A percentile compares a stretch with the other conserved stretches of the same genome.
phyloP scores from a whole-genome alignment of 306 rosid species.

The Prunus padus region DNA sequence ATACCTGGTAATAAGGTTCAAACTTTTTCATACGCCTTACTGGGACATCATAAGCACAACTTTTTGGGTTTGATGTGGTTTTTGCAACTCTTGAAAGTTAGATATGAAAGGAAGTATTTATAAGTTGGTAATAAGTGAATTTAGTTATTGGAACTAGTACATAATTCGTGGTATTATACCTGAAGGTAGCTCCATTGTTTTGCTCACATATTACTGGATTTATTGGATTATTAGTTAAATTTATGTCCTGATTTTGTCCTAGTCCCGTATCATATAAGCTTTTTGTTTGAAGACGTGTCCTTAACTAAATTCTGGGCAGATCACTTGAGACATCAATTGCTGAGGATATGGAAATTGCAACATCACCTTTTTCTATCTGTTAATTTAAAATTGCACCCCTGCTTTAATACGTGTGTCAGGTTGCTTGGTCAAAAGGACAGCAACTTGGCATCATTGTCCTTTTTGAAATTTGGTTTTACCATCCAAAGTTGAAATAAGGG shows the following conservation, averaged over 20 bases:
- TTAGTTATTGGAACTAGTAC: not conserved
- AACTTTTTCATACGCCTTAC: not conserved
- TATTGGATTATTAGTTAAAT: not conserved
- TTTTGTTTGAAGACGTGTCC: not conserved
- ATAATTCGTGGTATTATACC: not conserved
- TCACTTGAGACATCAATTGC: not conserved
- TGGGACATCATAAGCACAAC: not conserved
- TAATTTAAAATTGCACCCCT: not conserved
- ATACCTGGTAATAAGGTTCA: not conserved
- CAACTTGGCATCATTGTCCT: not conserved
- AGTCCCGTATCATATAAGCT: not conserved
- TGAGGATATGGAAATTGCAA: not conserved
- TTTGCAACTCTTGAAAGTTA: not conserved
- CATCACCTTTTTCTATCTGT: not conserved
- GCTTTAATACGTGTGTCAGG: not conserved
- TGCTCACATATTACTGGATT: conserved; percentile 2
- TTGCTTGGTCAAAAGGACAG: conserved; percentile 5
- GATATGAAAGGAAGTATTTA: not conserved
- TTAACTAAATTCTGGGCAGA: not conserved
- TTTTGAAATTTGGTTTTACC: not conserved
- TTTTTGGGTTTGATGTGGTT: not conserved
- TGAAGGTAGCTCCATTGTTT: not conserved
- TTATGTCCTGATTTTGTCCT: not conserved
- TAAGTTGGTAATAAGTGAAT: not conserved
- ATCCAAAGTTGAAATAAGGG: not conserved